Evolutionary conservation across 1,139 yeast genomes (phyloP).

Genomic region (Yamadazyma songkhlaensis): DNA sequence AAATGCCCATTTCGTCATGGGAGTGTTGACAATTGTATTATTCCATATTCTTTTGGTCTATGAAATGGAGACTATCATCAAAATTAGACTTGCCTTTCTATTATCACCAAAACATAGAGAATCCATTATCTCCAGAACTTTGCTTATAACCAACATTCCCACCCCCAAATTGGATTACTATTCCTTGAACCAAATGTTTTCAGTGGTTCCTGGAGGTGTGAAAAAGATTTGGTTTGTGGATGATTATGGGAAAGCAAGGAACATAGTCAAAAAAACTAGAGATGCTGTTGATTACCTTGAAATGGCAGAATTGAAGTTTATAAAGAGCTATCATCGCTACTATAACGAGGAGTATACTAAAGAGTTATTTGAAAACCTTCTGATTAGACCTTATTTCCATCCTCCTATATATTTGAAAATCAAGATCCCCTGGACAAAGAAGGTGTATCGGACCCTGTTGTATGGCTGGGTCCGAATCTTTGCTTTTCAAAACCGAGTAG

Average conservation of each 20-base stretch:
- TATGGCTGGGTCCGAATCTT: constrained; percentile 32
- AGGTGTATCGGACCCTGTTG: constrained; percentile 13
- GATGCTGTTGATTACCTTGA: constrained; percentile 42
- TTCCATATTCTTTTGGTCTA: constrained; percentile 51
- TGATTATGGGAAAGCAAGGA: constrained; percentile 35
- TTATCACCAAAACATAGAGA: constrained; percentile 22
- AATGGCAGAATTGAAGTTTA: constrained; percentile 19
- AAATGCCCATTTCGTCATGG: constrained; percentile 54
- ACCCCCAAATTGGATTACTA: constrained; percentile 24
- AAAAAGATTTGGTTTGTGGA: constrained; percentile 50
- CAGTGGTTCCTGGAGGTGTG: constrained; percentile 44
- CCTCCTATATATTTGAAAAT: constrained; percentile 29
- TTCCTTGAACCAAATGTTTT: constrained; percentile 24
- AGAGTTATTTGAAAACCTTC: constrained; percentile 3
- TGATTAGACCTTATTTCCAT: constrained; percentile 21
- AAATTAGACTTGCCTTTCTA: constrained; percentile 40
- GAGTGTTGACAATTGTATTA: constrained; percentile 47
- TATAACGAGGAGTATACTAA: constrained; percentile 7
- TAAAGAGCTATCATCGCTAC: constrained; percentile 15
- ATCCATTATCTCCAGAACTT: constrained; percentile 31
- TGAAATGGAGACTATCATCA: constrained; percentile 49
- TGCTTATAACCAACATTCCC: constrained; percentile 53
- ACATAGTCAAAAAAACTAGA: constrained; percentile 21
- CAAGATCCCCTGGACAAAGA: constrained; percentile 6
- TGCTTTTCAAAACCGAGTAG: constrained; percentile 19